Base-by-base conservation (phyloP, 1,284 basidiomycete species). In the Omphalotus olearius region DNA sequence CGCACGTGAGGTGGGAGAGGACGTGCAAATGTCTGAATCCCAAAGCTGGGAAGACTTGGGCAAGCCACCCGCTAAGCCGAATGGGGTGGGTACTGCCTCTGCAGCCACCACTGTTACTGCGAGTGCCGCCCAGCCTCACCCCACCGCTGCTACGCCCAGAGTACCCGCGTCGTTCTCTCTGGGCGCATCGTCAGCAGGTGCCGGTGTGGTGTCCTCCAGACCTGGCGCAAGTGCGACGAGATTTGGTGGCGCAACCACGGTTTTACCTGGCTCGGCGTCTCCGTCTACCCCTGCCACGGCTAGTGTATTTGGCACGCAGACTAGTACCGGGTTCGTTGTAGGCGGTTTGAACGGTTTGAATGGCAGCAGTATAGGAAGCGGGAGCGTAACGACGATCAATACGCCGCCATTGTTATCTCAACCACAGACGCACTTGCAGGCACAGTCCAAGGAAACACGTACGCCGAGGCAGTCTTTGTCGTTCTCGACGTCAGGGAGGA, bases 141-240 rank as follows among this genome's bases (percentile, higher is more conserved):
- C 28, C 1, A 39, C 38, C 13, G 11, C 17, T 9, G 28, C 26
- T 16, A 23, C 23, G 5, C 23, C 23, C 23, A 35, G 35, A 38
- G 30, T 23, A n/a, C 38, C 50, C 23, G 39, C 50, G n/a, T 45
- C 50, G 3, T 51, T 51, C 43, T 35, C 50, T 17, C 50, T 46
- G 6, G 16, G 35, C 25, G 28, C 26, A 3, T 51, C 50, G 10
- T 11, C 33, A 20, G 45, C 28, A n/a, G 25, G 37, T 11, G 40
- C 16, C 16, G 33, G 37, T 6, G 40, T 50, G 10, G 41, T 42
- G 16, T 35, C 40, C 18, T 50, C 48, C 16, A 40, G 40, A 6
- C 18, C 41, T 1, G 48, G 40, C 23, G 48, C 33, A 30, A 18
- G 40, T 36, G 48, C 33, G 41, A 18, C 48, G 9, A 42, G 48